Evolutionary conservation across 805 yeast genomes (phyloP).

Genomic region (Kregervanrija pseudodelftensis): DNA sequence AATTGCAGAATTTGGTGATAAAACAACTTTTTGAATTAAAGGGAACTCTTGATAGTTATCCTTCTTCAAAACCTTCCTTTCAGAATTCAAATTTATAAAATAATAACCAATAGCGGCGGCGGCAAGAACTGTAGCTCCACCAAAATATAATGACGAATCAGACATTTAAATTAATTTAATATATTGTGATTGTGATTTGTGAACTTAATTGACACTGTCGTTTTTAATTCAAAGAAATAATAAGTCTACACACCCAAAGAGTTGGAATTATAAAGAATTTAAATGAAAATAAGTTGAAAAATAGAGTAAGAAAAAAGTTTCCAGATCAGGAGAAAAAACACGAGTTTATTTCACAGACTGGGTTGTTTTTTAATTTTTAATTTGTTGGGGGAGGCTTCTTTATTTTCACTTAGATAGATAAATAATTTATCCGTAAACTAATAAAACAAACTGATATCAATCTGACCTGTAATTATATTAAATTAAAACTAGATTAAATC

Average conservation of each 20-base stretch:
- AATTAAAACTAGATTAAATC: no score
- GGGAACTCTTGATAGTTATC: constrained; percentile 74
- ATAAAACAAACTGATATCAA: no score
- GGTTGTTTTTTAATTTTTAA: no score
- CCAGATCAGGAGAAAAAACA: constrained; percentile 8
- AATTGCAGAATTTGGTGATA: constrained; percentile 75
- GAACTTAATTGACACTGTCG: no score
- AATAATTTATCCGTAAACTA: no score
- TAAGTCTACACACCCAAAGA: not conserved
- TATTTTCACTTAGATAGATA: no score
- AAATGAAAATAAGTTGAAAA: not conserved
- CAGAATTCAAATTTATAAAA: constrained; percentile 10
- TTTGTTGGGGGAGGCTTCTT: no score
- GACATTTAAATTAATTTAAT: no score
- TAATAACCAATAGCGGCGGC: constrained; percentile 15
- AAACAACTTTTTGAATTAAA: constrained; percentile 63
- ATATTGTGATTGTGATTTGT: no score
- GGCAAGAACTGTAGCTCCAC: constrained; percentile 15
- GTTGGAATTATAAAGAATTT: not conserved
- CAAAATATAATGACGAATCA: not conserved
- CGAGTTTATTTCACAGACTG: not conserved
- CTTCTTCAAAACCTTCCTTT: constrained; percentile 50
- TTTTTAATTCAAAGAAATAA: no score
- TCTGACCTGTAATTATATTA: no score
- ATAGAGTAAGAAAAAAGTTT: constrained; percentile 1